Base-by-base conservation (phyloP, 1,284 basidiomycete genomes). In the Anthracocystis walkeri region DNA sequence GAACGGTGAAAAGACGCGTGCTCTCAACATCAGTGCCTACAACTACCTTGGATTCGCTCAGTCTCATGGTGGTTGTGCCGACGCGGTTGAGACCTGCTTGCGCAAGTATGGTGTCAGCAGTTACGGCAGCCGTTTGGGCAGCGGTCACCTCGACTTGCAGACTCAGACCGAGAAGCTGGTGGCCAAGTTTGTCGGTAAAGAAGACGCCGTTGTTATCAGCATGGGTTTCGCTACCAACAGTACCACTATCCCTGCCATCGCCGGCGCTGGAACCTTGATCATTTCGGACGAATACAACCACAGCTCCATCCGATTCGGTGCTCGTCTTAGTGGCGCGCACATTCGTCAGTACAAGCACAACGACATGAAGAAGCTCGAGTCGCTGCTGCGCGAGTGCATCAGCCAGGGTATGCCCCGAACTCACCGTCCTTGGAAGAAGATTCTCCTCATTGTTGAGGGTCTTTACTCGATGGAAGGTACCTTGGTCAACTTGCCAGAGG, bases 211-310 rank as follows among this genome's bases (percentile, higher is more conserved):
- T 68, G 91, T 99, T 77, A 90, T 92, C 75, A 95, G 94, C 5
- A 97, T 97, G 94, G 96, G 96, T 35, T 99, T 97, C 81, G 96
- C 96, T 16, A 99, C 96, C 67, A 99, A 99, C 87, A 95, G 94
- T 66, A 95, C 96, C 0, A 92, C 92, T 69, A 92, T 99, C 70
- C 96, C 96, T 7, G 95, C 95, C 1, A 87, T 99, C 8, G 93
- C 94, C 57, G 88, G 89, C 77, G 97, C 96, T 82, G 97, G 96
- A 2, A 95, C 92, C 82, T 88, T 99, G 21, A 92, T 99, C 80
- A 95, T 99, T 78, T 97, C 95, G 0, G 96, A 99, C 87, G 96
- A 99, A 86, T 89, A 94, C 77, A 99, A 98, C 87, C 97, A 99
- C 85, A 92, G 95, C 2, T 95, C 93, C 16, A 97, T 99, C 80